Evolutionary conservation across 352 stramenopile species (phyloP).

Genomic region (Phytophthora ohioensis): DNA sequence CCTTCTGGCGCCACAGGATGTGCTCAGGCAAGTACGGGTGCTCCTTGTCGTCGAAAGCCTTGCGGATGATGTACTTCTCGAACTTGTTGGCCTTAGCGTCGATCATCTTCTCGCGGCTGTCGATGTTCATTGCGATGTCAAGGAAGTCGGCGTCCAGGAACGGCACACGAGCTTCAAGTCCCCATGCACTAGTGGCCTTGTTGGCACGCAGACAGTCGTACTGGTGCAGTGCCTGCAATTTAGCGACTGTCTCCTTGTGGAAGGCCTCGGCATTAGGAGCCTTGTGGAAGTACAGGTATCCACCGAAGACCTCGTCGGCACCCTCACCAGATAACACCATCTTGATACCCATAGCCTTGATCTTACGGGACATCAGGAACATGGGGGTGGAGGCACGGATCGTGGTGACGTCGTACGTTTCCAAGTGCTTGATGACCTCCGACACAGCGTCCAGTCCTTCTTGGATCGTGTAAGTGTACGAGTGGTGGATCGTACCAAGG

Average conservation of each 20-base stretch:
- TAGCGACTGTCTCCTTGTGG: conserved; percentile 95
- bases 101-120: conserved; percentile 98
- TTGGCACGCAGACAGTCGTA: conserved; percentile 99
- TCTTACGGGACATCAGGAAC: conserved; percentile 99
- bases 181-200: conserved; percentile 98
- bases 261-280: conserved; percentile 94
- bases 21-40: conserved; percentile 97
- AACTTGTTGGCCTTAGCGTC: conserved; percentile 91
- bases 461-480: conserved; percentile 99
- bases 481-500: conserved; percentile 98
- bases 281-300: conserved; percentile 99
- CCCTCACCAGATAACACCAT: conserved; percentile 99
- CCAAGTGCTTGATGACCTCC: conserved; percentile 97
- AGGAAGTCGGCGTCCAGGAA: conserved; percentile 99
- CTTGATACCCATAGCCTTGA: conserved; percentile 99
- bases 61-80: conserved; percentile 99
- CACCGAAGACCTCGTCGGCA: conserved; percentile 98
- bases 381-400: conserved; percentile 99
- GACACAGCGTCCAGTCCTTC: conserved; percentile 97
- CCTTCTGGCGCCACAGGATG: conserved; percentile 99
- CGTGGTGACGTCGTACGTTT: conserved; percentile 99
- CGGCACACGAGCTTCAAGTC: conserved; percentile 97
- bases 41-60: conserved; percentile 98
- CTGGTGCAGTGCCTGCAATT: conserved; percentile 96
- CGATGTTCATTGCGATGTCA: conserved; percentile 98